A percentile compares a stretch with the other conserved stretches of the same genome.
Conservation (phyloP, 2,329 filamentous ascomycete genomes). For the Drechslerella coelobrocha region DNA sequence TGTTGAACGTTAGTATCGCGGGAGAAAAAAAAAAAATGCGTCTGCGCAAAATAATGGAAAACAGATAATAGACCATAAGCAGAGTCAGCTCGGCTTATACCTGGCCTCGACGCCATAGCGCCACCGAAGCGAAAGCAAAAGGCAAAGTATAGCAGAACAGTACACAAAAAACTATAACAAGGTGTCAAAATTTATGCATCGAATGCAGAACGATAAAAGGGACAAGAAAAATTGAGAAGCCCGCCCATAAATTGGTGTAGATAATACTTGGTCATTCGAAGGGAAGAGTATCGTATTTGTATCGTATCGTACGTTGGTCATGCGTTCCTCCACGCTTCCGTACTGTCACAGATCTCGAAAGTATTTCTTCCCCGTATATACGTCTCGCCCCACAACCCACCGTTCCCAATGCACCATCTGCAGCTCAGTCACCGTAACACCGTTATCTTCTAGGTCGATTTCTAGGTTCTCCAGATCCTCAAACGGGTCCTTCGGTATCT, state of each 20-base stretch:
- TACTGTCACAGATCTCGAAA: conserved; percentile 51
- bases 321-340: conserved; percentile 6
- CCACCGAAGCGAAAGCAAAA: too few relatives aligned
- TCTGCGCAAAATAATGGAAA: background rate
- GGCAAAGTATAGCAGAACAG: conserved; percentile 1
- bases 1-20: too few relatives aligned
- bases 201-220: background rate
- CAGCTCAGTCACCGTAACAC: conserved; percentile 52
- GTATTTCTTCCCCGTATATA: conserved; percentile 53
- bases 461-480: conserved; percentile 50
- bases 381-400: conserved; percentile 54
- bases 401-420: conserved; percentile 55
- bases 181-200: background rate
- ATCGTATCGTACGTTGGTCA: conserved; percentile 15
- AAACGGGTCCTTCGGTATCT: conserved; percentile 40
- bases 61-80: too few relatives aligned
- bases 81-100: too few relatives aligned
- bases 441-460: conserved; percentile 54
- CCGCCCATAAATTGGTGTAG: conserved; percentile 17
- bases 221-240: conserved; percentile 8
- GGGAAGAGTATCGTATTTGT: conserved; percentile 24
- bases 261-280: conserved; percentile 46
- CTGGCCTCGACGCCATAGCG: too few relatives aligned
- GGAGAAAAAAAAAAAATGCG: background rate
- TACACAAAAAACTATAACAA: conserved; percentile 11